These are phyloP conservation scores for Dioscorea dumetorum DNA, from an alignment of 106 monocot genomes.

Conservation along the genomic window DNA sequence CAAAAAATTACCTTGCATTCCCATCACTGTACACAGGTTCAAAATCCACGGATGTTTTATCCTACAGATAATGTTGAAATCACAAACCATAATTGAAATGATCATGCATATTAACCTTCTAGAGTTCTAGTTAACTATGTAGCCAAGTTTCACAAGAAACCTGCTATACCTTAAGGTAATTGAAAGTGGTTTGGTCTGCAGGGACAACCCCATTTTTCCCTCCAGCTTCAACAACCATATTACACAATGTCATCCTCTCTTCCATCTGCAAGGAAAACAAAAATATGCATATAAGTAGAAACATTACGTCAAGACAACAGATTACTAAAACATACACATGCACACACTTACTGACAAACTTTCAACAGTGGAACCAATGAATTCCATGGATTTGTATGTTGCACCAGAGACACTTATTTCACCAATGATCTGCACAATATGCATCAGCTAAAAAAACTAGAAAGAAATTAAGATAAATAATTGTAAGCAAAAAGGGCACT, in stretches of 20 bases:
- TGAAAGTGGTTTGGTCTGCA: conserved; percentile 78
- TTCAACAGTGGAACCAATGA: conserved; percentile 82
- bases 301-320: neutral
- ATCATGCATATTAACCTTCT: no score
- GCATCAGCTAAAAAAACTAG: no score
- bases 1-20: conserved; percentile 53
- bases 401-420: conserved; percentile 95
- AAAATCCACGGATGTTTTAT: conserved; percentile 58
- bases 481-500: no score
- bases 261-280: conserved; percentile 65
- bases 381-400: conserved; percentile 96
- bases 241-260: conserved; percentile 96
- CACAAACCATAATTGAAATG: no score
- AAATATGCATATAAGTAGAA: neutral
- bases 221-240: conserved; percentile 98
- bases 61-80: conserved; percentile 30
- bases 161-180: conserved; percentile 83
- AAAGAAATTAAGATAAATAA: no score
- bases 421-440: conserved; percentile 78
- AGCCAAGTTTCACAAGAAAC: neutral
- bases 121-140: no score
- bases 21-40: conserved; percentile 91
- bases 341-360: conserved; percentile 55
- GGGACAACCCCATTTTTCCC: conserved; percentile 96
- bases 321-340: neutral